Percentiles rank a stretch among this genome's conserved stretches.
Conservation (phyloP, 352 stramenopile genomes). For the Phytophthora sansomeana region DNA sequence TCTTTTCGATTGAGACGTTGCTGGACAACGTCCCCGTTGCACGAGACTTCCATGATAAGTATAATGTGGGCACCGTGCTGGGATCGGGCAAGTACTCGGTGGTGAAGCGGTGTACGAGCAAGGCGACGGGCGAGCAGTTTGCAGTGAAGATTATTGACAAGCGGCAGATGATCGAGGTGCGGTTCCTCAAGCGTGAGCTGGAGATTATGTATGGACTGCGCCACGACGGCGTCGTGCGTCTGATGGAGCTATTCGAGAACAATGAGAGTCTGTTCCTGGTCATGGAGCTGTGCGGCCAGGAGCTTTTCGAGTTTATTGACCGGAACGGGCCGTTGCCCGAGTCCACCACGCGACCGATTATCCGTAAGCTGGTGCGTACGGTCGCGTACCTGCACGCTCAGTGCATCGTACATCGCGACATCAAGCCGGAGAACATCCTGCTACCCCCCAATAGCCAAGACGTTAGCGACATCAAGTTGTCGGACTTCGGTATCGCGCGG, state of each 20-base stretch:
- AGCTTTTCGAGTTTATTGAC: constrained; percentile 88
- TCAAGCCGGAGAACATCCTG: constrained; percentile 89
- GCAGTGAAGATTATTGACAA: constrained; percentile 90
- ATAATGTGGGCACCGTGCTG: constrained; percentile 59
- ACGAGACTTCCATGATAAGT: constrained; percentile 66
- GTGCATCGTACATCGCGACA: constrained; percentile 87
- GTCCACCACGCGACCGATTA: constrained; percentile 65
- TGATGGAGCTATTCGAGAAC: constrained; percentile 83
- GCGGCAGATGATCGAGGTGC: constrained; percentile 78
- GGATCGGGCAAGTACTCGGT: constrained; percentile 85
- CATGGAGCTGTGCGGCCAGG: constrained; percentile 81
- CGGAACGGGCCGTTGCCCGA: constrained; percentile 77
- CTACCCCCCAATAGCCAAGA: constrained; percentile 60
- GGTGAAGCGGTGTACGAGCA: constrained; percentile 68
- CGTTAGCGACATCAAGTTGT: constrained; percentile 81
- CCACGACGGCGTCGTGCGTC: constrained; percentile 80
- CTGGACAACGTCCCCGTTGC: constrained; percentile 72
- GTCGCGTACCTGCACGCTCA: constrained; percentile 87
- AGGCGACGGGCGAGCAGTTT: constrained; percentile 42
- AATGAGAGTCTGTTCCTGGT: constrained; percentile 82
- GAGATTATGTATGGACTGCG: constrained; percentile 84
- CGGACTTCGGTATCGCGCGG: constrained; percentile 85
- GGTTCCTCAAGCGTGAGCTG: constrained; percentile 88
- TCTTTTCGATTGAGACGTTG: constrained; percentile 73
- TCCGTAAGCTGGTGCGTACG: constrained; percentile 76